Percentiles rank a stretch among this genome's conserved stretches.
Conservation (phyloP, 2,329 filamentous ascomycete species). For the Didymella pinodella region DNA sequence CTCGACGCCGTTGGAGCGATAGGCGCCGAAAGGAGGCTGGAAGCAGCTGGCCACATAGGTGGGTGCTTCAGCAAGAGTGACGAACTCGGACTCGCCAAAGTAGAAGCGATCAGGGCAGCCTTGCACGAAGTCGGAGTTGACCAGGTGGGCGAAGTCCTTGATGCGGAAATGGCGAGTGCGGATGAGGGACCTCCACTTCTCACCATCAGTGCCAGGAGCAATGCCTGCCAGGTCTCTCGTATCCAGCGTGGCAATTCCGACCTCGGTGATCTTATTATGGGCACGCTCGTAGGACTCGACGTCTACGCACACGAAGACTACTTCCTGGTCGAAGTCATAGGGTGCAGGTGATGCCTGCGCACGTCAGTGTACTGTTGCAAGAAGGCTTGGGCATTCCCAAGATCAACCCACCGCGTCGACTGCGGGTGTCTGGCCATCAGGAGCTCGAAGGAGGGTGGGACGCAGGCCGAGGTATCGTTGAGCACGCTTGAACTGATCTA, state of each 20-base stretch:
- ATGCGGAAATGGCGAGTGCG: slow-evolving; percentile 79
- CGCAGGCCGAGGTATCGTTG: slow-evolving; percentile 77
- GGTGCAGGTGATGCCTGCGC: slow-evolving; percentile 26
- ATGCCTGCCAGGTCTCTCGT: slow-evolving; percentile 65
- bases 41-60: slow-evolving; percentile 63
- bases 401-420: slow-evolving; percentile 24
- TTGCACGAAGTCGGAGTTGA: slow-evolving; percentile 72
- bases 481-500: slow-evolving; percentile 66
- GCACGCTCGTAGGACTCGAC: slow-evolving; percentile 79
- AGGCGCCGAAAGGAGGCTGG: slow-evolving; percentile 60
- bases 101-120: slow-evolving; percentile 78
- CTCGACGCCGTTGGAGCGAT: slow-evolving; percentile 12
- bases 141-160: slow-evolving; percentile 69
- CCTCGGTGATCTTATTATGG: slow-evolving; percentile 76
- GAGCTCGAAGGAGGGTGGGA: slow-evolving; percentile 28
- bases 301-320: slow-evolving; percentile 80
- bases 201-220: slow-evolving; percentile 67
- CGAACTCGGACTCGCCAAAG: slow-evolving; percentile 71
- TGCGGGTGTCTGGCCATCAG: slow-evolving; percentile 14
- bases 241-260: slow-evolving; percentile 85
- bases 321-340: slow-evolving; percentile 55
- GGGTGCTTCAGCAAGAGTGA: slow-evolving; percentile 57
- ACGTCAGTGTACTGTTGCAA: not conserved
- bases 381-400: not conserved
- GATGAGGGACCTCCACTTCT: slow-evolving; percentile 73